Evolutionary conservation across 306 rosid species (phyloP), one percentile per base, ranked within the genome.

Genomic region (Malus sieversii): DNA sequence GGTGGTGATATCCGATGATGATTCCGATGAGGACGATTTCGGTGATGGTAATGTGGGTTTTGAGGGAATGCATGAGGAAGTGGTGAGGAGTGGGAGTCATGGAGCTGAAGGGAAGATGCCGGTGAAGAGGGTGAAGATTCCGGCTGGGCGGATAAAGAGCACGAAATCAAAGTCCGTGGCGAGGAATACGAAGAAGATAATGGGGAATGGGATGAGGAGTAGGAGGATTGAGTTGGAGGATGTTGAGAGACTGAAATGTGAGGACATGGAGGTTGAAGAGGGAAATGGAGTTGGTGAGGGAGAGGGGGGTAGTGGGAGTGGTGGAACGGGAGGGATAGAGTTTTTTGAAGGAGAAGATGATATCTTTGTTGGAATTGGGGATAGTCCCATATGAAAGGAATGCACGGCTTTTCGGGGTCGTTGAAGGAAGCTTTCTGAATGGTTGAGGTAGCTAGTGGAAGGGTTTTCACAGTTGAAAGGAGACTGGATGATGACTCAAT

Each of bases 341-440:
- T 78, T 77, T 29, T 80, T 63, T 68, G 74, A 78, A 3, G 88
- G 71, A 23, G 89, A 81, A 65, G 90, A 53, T 76, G 97, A 84
- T 80, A 68, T 79, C 40, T 84, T 51, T 66, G 78, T 81, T 72
- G 87, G 86, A 27, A 57, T 85, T 30, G 23, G 65, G 67, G 78
- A 18, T 16, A 12, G 67, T 80, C 40, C 71, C 48, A 32, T 76
- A 70, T 74, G 44, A 40, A 62, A 40, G 70, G 35, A 78, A 76
- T 2, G 53, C 80, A 25, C 63, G 32, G 58, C 3, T 69, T 64
- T 48, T 59, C 45, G 3, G 57, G 11, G 52, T 35, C 19, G 38
- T 23, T 15, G 63, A 25, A n/a, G 40, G 64, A 55, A 48, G 52
- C 45, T 38, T 20, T 5, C 13, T 23, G 10, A 30, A 16, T 30